These are phyloP conservation scores for Ramaria sp. DNA, from an alignment of 768 basidiomycete genomes.

Conservation along the genomic window DNA sequence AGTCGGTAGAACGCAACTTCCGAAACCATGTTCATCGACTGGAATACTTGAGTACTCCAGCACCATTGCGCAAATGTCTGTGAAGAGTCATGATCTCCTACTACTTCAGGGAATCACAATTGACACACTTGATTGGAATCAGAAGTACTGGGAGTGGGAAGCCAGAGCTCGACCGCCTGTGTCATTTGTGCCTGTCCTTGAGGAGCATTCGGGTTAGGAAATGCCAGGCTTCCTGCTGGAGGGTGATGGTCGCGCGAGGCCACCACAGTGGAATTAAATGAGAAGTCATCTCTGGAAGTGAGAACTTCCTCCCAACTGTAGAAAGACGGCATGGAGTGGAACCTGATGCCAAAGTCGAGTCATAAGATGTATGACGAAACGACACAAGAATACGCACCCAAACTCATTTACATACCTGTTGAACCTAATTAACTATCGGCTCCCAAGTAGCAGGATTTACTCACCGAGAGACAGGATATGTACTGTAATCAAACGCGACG, in stretches of 20 bases:
- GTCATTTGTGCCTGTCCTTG: constrained; percentile 46
- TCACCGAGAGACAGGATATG: constrained; percentile 38
- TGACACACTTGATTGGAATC: constrained; percentile 26
- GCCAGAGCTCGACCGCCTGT: constrained; percentile 39
- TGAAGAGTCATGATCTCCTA: neutral
- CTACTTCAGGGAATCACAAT: neutral
- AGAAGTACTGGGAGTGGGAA: constrained; percentile 37
- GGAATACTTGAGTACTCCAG: constrained; percentile 52
- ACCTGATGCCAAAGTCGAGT: constrained; percentile 22
- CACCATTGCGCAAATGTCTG: constrained; percentile 56
- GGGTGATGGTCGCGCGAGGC: constrained; percentile 46
- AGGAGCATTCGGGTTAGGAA: constrained; percentile 44
- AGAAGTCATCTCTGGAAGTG: constrained; percentile 36
- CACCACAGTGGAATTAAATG: constrained; percentile 47
- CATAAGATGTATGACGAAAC: neutral
- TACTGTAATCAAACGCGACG: constrained; percentile 41
- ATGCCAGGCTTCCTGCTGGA: constrained; percentile 38
- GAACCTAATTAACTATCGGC: neutral
- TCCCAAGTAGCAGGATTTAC: constrained; percentile 5
- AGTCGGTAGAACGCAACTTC: constrained; percentile 49
- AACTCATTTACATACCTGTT: constrained; percentile 48
- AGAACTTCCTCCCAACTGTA: constrained; percentile 52
- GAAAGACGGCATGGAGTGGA: constrained; percentile 55
- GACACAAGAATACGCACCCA: constrained; percentile 24
- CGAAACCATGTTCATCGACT: constrained; percentile 47